Conservation (phyloP, 1,284 basidiomycete species). For the Malassezia caprae region DNA sequence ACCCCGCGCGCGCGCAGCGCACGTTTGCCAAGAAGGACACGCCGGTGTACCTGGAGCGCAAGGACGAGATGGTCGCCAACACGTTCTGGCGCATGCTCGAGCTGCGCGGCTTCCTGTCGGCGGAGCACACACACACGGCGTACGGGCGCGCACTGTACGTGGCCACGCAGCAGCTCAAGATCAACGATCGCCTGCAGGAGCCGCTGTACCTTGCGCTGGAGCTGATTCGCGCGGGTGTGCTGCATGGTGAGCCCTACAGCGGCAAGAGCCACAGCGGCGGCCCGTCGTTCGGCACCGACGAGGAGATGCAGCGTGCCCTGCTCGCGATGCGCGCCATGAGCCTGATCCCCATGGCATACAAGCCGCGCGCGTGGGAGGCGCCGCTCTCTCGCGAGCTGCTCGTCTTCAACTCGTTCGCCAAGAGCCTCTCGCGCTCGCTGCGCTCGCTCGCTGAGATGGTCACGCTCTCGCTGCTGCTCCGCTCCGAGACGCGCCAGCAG, state of each 20-base stretch:
- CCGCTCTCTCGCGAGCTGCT: slow-evolving; percentile 89
- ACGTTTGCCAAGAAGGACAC: slow-evolving; percentile 35
- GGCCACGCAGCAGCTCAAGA: slow-evolving; percentile 63
- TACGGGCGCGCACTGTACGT: slow-evolving; percentile 74
- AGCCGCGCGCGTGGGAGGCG: slow-evolving; percentile 57
- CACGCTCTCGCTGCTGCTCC: slow-evolving; percentile 79
- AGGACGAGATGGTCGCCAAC: slow-evolving; percentile 96
- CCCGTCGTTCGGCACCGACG: slow-evolving; percentile 66
- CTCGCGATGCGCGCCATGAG: slow-evolving; percentile 91
- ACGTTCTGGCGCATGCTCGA: slow-evolving; percentile 97
- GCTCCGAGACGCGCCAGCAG: slow-evolving; percentile 69
- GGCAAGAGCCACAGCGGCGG: slow-evolving; percentile 81
- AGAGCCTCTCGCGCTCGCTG: slow-evolving; percentile 75
- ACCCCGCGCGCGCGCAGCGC: slow-evolving; percentile 28
- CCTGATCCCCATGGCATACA: slow-evolving; percentile 83
- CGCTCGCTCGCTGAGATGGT: slow-evolving; percentile 83
- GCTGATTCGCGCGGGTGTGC: slow-evolving; percentile 77
- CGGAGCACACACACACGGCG: slow-evolving; percentile 72
- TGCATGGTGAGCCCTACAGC: slow-evolving; percentile 86
- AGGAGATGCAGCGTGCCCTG: slow-evolving; percentile 65
- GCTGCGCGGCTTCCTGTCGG: slow-evolving; percentile 83
- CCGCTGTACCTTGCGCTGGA: slow-evolving; percentile 80
- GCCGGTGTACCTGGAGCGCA: slow-evolving; percentile 64
- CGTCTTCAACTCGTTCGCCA: slow-evolving; percentile 95
- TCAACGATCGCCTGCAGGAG: slow-evolving; percentile 98